Base-by-base conservation (phyloP, 257 asterid genomes). In the Fraxinus cuspidata region DNA sequence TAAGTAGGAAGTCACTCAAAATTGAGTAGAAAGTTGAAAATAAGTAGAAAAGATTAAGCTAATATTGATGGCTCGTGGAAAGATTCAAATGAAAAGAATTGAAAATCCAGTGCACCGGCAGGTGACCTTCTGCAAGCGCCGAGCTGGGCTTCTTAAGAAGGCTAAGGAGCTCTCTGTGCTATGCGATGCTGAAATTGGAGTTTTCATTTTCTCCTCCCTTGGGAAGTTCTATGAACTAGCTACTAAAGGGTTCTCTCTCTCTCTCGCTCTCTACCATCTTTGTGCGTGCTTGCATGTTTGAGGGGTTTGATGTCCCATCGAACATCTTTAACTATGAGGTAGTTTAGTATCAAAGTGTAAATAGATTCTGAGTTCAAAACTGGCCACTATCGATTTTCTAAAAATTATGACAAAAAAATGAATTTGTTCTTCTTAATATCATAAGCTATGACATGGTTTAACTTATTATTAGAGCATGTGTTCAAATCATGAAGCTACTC, bases 61-160 rank as follows among this genome's bases (percentile, higher is more conserved):
- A 19, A 7, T 18, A 13, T 10, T 10, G 5, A 92, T 92, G 99
- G 99, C 95, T 51, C 94, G 99, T 16, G 97, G 99, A 47, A 94
- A 92, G 96, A 87, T 93, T 67, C 97, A 94, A 90, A 87, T 94
- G 97, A 94, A 66, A 90, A 90, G 90, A 92, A 90, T 94, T 0
- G 99, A 94, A 87, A 92, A 94, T 67, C 94, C 91, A 31, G 97
- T 91, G 74, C 97, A 92, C 78, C 74, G 99, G 71, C 99, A 94
- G 84, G 99, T 94, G 71, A 94, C 97, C 74, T 94, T 91, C 89
- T 91, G 97, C 89, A 94, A 94, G 91, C 89, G 99, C 64, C 94
- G 99, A 1, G 92, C 97, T 0, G 99, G 99, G 49, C 94, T 94
- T 9, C 87, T 94, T 7, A 94, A 94, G 91, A 94, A 94, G 95